Evolutionary conservation across 2,329 filamentous ascomycete genomes (phyloP).

Genomic region (Ophiosphaerella korrae): DNA sequence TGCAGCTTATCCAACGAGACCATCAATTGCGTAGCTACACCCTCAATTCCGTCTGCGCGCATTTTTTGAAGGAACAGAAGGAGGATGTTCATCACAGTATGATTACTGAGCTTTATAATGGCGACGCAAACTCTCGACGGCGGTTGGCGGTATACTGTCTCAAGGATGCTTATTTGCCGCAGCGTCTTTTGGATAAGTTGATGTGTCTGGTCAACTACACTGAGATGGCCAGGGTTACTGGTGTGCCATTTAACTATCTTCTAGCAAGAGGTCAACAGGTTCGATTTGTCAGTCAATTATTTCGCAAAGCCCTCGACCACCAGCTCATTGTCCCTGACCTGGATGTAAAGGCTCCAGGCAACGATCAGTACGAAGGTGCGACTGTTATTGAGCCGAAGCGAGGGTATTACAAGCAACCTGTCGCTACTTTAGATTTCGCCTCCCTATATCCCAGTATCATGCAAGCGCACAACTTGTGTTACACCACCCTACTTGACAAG

Average conservation of each 20-base stretch:
- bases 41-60: constrained; percentile 90
- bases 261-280: constrained; percentile 93
- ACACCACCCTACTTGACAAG: constrained; percentile 89
- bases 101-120: constrained; percentile 98
- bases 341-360: constrained; percentile 65
- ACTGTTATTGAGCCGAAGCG: constrained; percentile 95
- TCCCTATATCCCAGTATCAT: constrained; percentile 99
- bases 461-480: constrained; percentile 97
- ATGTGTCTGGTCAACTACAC: constrained; percentile 99
- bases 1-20: constrained; percentile 94
- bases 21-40: constrained; percentile 96
- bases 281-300: constrained; percentile 96
- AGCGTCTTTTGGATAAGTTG: constrained; percentile 93
- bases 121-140: constrained; percentile 88
- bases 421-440: constrained; percentile 97
- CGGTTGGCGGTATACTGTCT: constrained; percentile 93
- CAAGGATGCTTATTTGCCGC: constrained; percentile 95
- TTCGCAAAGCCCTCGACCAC: constrained; percentile 91
- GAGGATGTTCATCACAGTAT: constrained; percentile 99
- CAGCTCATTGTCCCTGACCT: constrained; percentile 93
- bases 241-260: constrained; percentile 94
- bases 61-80: constrained; percentile 96
- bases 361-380: constrained; percentile 95
- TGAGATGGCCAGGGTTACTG: constrained; percentile 99
- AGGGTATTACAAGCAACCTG: constrained; percentile 92